Evolutionary conservation across 768 basidiomycete species (phyloP).

Genomic region (Tulasnella sp.): DNA sequence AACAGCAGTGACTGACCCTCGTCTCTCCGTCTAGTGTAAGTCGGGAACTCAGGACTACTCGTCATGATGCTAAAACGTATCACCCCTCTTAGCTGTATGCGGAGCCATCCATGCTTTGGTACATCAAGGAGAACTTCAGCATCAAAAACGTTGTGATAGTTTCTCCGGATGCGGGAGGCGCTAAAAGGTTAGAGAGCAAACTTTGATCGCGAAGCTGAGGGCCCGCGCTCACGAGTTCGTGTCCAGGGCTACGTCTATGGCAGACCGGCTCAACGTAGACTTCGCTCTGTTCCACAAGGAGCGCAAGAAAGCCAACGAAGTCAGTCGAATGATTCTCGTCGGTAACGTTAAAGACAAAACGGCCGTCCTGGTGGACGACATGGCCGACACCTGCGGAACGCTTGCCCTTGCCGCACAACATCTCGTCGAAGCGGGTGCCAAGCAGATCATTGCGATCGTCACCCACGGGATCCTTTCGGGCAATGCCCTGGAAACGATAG

Average conservation of each 20-base stretch:
- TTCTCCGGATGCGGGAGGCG: constrained; percentile 96
- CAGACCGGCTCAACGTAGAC: constrained; percentile 91
- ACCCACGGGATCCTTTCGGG: constrained; percentile 96
- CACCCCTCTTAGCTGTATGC: constrained; percentile 67
- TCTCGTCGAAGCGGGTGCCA: constrained; percentile 82
- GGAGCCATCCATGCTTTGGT: constrained; percentile 90
- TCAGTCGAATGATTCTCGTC: constrained; percentile 92
- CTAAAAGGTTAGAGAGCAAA: constrained; percentile 69
- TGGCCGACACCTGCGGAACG: constrained; percentile 96
- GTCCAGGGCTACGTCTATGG: constrained; percentile 89
- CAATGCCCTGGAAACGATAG: constrained; percentile 71
- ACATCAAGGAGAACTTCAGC: constrained; percentile 90
- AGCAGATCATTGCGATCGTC: constrained; percentile 84
- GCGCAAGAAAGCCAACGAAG: constrained; percentile 93
- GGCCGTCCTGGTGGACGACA: constrained; percentile 96
- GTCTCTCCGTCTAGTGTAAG: constrained; percentile 28
- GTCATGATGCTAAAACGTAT: constrained; percentile 26
- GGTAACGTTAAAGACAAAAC: constrained; percentile 89
- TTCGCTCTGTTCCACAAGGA: constrained; percentile 99
- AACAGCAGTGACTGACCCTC: neutral
- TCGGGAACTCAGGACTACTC: neutral
- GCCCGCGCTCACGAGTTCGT: neutral
- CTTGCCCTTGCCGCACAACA: constrained; percentile 87
- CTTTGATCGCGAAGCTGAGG: neutral
- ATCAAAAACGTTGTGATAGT: constrained; percentile 87